phyloP scores from a whole-genome alignment of 805 yeast species.

The Candida yuanshanica region DNA sequence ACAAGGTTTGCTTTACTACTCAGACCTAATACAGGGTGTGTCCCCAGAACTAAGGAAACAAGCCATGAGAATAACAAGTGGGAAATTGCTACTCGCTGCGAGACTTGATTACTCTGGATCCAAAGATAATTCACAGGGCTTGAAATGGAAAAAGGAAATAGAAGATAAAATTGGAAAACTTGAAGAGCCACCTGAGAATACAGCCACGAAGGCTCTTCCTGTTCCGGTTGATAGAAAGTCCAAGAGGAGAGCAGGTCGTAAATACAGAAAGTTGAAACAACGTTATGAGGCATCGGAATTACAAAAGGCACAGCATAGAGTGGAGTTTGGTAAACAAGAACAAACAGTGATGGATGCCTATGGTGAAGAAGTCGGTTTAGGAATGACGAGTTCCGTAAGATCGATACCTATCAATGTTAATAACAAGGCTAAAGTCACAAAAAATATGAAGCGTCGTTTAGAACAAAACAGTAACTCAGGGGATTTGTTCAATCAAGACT shows the following conservation, averaged over 20 bases:
- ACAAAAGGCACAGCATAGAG: constrained; percentile 75
- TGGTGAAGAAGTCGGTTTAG: constrained; percentile 82
- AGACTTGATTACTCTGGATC: constrained; percentile 60
- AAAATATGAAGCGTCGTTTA: constrained; percentile 50
- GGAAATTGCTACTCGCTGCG: constrained; percentile 76
- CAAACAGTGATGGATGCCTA: constrained; percentile 52
- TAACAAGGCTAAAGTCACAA: constrained; percentile 55
- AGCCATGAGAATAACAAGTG: constrained; percentile 74
- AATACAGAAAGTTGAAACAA: constrained; percentile 75
- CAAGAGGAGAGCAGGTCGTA: constrained; percentile 81
- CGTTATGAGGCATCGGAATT: constrained; percentile 76
- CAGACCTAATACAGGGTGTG: constrained; percentile 52
- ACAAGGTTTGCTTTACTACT: constrained; percentile 62
- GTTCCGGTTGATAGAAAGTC: constrained; percentile 65
- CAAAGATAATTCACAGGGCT: constrained; percentile 43
- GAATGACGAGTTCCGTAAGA: constrained; percentile 43
- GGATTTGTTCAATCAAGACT: constrained; percentile 18
- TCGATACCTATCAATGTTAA: constrained; percentile 33
- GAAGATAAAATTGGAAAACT: constrained; percentile 60
- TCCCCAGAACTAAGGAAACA: constrained; percentile 57
- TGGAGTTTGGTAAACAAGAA: constrained; percentile 78
- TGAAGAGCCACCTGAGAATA: constrained; percentile 68
- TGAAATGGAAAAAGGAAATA: constrained; percentile 55
- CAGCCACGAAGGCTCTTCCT: constrained; percentile 59
- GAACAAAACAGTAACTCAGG: constrained; percentile 9